Conservation (phyloP, 2,329 filamentous ascomycete genomes). For the Intubia oerlemansii region DNA sequence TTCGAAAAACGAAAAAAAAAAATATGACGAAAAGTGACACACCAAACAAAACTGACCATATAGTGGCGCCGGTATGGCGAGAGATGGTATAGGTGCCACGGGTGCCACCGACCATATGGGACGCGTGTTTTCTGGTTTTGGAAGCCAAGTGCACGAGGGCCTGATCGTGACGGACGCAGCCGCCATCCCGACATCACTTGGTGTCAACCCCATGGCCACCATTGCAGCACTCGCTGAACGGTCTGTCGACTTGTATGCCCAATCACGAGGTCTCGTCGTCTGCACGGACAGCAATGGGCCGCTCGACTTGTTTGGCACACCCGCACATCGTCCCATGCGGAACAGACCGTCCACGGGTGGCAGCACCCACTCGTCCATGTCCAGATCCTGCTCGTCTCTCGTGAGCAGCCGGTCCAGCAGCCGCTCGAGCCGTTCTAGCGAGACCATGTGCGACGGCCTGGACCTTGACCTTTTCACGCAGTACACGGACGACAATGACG, state of each 20-base stretch:
- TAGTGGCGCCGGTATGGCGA: conserved; percentile 37
- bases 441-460: no score
- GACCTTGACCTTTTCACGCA: no score
- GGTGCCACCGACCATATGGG: conserved; percentile 42
- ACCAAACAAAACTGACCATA: background rate
- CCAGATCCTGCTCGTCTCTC: no score
- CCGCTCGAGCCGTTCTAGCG: no score
- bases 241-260: conserved; percentile 29
- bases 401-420: no score
- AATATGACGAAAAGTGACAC: background rate
- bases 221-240: conserved; percentile 48
- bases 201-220: conserved; percentile 47
- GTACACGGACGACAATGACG: no score
- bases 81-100: conserved; percentile 29
- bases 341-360: no score
- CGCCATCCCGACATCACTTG: conserved; percentile 37
- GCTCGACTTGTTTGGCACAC: conserved; percentile 32
- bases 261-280: conserved; percentile 20
- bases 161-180: conserved; percentile 41
- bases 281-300: conserved; percentile 22
- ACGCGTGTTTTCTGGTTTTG: conserved; percentile 32
- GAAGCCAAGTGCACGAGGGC: conserved; percentile 28
- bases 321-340: no score
- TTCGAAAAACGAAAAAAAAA: no score
- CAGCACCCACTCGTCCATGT: conserved; percentile 8